phyloP scores from a whole-genome alignment of 140 eudicot species.

The Stevia rebaudiana region DNA sequence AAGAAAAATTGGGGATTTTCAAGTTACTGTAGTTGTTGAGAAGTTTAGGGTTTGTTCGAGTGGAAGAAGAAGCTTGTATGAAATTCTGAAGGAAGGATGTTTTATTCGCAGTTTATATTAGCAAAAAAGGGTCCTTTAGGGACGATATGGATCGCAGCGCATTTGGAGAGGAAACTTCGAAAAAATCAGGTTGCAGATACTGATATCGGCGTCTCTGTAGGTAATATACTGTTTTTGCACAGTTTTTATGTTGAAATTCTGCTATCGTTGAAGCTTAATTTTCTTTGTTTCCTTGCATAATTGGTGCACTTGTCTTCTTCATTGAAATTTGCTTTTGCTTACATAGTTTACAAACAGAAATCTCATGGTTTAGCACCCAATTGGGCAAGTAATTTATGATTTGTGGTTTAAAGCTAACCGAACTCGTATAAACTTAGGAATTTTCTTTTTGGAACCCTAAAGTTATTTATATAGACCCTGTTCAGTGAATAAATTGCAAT shows the following conservation, averaged over 20 bases:
- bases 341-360: background rate
- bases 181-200: slow-evolving; percentile 99
- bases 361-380: background rate
- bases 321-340: background rate
- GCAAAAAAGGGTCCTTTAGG: slow-evolving; percentile 98
- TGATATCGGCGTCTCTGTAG: slow-evolving; percentile 95
- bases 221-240: slow-evolving; percentile 28
- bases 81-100: slow-evolving; percentile 46
- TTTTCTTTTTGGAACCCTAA: background rate
- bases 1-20: slow-evolving; percentile 23
- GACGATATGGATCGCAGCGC: slow-evolving; percentile 98
- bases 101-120: slow-evolving; percentile 93
- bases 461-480: no score
- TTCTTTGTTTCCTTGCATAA: background rate
- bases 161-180: slow-evolving; percentile 92
- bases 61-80: slow-evolving; percentile 24
- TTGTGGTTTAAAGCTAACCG: slow-evolving; percentile 3
- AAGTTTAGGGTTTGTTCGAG: slow-evolving; percentile 22
- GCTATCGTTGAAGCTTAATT: background rate
- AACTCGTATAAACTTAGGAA: background rate
- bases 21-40: slow-evolving; percentile 3
- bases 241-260: background rate
- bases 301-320: background rate
- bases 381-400: slow-evolving; percentile 13
- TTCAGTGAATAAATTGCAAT: background rate